phyloP scores from a whole-genome alignment of 2,329 filamentous ascomycete species.

The Mycosphaerella sp. region DNA sequence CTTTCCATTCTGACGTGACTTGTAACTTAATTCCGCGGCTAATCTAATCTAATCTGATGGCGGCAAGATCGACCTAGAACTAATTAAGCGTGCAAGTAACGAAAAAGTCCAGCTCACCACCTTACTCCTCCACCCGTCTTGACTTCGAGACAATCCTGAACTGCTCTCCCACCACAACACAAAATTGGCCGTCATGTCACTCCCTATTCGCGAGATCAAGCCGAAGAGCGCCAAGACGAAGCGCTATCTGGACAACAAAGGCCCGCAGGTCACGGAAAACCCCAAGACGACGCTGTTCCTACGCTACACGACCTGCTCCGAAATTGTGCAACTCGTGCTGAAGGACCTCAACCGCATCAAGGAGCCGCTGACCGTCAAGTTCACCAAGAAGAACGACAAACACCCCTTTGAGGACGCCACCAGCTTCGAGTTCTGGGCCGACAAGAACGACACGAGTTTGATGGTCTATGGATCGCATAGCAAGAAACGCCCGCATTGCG shows the following conservation, averaged over 20 bases:
- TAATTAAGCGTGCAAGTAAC: no score
- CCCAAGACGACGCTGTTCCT: conserved; percentile 86
- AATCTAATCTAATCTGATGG: no score
- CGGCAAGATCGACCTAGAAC: no score
- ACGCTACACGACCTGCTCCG: conserved; percentile 76
- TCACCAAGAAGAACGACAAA: conserved; percentile 94
- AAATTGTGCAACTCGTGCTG: conserved; percentile 74
- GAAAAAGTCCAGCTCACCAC: no score
- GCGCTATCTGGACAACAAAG: conserved; percentile 87
- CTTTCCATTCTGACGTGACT: no score
- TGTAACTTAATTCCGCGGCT: no score
- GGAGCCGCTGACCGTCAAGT: conserved; percentile 77
- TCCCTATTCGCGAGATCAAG: conserved; percentile 54
- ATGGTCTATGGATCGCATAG: conserved; percentile 77
- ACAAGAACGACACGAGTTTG: conserved; percentile 89
- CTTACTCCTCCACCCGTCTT: neutral
- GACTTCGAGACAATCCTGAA: neutral
- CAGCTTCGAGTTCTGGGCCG: conserved; percentile 88
- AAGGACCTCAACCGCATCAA: conserved; percentile 81
- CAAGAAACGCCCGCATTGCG: conserved; percentile 91
- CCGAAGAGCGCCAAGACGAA: conserved; percentile 82
- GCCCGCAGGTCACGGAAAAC: conserved; percentile 83
- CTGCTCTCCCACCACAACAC: neutral
- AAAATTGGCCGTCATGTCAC: conserved; percentile 18
- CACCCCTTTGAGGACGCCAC: conserved; percentile 88